These are phyloP conservation scores for Comarum palustre DNA, from an alignment of 306 rosid species.

Conservation along the genomic window DNA sequence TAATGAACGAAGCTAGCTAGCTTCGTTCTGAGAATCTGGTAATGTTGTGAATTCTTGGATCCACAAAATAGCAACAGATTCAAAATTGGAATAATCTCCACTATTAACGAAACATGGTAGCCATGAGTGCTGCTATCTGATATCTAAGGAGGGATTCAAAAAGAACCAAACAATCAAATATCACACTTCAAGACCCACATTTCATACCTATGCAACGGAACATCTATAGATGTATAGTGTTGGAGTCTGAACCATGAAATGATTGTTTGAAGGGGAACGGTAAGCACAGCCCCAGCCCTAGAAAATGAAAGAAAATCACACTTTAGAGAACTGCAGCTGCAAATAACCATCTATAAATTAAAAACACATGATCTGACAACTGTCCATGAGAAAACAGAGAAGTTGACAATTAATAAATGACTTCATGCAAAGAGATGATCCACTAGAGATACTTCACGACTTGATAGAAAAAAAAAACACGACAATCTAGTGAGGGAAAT, in stretches of 20 bases:
- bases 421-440: not conserved
- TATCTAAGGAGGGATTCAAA: too few species aligned
- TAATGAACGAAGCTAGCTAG: too few species aligned
- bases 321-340: conserved; percentile 18
- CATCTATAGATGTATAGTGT: conserved; percentile 75
- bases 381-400: not conserved
- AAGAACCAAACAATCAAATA: too few species aligned
- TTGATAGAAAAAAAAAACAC: not conserved
- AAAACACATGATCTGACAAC: conserved; percentile 5
- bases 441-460: not conserved
- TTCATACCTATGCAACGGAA: conserved; percentile 87
- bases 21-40: not conserved
- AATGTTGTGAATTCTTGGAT: not conserved
- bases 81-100: conserved; percentile 8
- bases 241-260: conserved; percentile 97
- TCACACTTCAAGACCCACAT: conserved; percentile 7
- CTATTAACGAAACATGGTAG: too few species aligned
- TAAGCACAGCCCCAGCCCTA: conserved; percentile 99
- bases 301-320: conserved; percentile 28
- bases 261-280: conserved; percentile 89
- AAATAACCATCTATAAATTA: conserved; percentile 6
- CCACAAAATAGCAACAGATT: not conserved
- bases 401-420: too few species aligned
- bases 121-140: too few species aligned
- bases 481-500: not conserved